Evolutionary conservation across 306 rosid genomes (phyloP), one percentile per base, ranked within the genome.

Genomic region (Cotoneaster glaucophyllus): DNA sequence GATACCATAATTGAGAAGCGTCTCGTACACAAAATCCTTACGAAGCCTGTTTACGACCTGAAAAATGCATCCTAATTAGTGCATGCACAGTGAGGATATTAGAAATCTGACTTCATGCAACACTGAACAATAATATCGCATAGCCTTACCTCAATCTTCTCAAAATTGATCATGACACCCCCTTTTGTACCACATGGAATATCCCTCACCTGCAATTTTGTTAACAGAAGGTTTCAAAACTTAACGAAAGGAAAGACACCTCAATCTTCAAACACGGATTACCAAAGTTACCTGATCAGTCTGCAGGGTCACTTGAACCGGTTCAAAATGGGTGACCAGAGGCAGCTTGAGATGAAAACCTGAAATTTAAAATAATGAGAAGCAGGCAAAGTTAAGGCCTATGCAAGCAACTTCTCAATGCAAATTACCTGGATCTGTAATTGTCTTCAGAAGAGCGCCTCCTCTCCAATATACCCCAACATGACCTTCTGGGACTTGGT

Each of bases 401-500:
- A 64, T 37, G 62, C 29, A 77, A 74, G 4, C 26, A 74, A 61
- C 58, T 8, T 21, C 53, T 44, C 45, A 13, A 28, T 4, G 45
- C 31, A 28, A 19, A 43, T 62, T 44, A 95, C 98, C 97, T 86
- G 98, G 98, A 69, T 87, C 85, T 5, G 98, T 86, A 69, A 92
- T 87, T 17, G 83, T 82, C 39, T 90, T 84, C 74, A 95, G 70
- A 85, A 95, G 98, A 66, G 98, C 97, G 53, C 98, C 98, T 74
- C 98, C 97, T 82, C 89, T 87, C 98, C 98, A 95, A 78, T 95
- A 95, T 64, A 82, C 98, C 50, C 98, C 97, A 8, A 92, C 98
- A 77, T 95, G 97, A 41, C 98, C 98, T 84, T 95, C 98, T 0
- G 97, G 98, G 64, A 95, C 97, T 90, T 95, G 98, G 87, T 95